phyloP scores from a whole-genome alignment of 345 rosid genomes.

The Melaleuca alternifolia region DNA sequence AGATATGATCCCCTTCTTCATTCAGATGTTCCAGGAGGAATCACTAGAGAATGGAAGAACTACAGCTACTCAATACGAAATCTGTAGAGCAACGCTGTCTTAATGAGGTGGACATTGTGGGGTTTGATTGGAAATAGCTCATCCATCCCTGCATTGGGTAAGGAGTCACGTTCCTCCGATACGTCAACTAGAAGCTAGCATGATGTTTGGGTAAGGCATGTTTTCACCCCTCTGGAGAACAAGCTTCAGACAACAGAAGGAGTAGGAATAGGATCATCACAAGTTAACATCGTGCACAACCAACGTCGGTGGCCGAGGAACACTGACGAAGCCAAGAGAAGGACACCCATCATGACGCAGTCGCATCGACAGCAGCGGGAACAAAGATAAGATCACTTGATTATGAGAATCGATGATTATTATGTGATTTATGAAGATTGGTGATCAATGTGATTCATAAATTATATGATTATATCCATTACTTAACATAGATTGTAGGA shows the following conservation, averaged over 20 bases:
- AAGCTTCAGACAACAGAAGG: not conserved
- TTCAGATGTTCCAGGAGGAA: not conserved
- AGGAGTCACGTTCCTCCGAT: no score
- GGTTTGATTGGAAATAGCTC: no score
- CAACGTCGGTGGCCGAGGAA: not conserved
- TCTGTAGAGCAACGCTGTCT: no score
- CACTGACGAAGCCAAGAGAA: not conserved
- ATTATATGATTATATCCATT: not conserved
- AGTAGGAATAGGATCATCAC: not conserved
- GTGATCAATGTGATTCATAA: fast-evolving
- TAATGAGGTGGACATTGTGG: no score
- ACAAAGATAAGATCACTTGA: not conserved
- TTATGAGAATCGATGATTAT: no score
- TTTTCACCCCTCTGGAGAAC: not conserved
- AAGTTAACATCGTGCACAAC: not conserved
- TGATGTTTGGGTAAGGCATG: not conserved
- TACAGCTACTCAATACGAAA: not conserved
- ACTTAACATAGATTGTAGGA: not conserved
- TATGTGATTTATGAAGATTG: not conserved
- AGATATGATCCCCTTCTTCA: not conserved
- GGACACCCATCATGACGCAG: not conserved
- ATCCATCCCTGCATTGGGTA: no score
- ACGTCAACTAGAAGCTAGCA: not conserved
- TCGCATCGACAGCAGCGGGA: not conserved
- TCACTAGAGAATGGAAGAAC: not conserved